phyloP scores from a whole-genome alignment of 129 eudicot species.

The Centrapalus pauciflorus region DNA sequence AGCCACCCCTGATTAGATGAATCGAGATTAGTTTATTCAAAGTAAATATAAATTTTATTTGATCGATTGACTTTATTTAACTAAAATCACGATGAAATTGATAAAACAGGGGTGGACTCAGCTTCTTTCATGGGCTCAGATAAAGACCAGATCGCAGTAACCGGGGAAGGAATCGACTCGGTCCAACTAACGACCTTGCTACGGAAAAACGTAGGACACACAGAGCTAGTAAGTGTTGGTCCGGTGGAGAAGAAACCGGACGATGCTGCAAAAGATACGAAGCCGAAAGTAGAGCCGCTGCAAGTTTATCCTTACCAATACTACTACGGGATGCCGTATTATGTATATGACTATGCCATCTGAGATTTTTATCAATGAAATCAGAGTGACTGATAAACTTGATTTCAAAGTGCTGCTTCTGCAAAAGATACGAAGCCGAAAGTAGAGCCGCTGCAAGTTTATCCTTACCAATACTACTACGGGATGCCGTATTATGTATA shows the following conservation, averaged over 20 bases:
- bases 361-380: too few species aligned
- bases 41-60: background rate
- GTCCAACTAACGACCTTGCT: constrained; percentile 20
- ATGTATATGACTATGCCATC: too few species aligned
- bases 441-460: background rate
- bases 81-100: background rate
- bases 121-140: constrained; percentile 19
- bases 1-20: too few species aligned
- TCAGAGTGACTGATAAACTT: too few species aligned
- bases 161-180: constrained; percentile 30
- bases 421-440: background rate
- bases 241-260: constrained; percentile 23
- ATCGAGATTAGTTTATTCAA: too few species aligned
- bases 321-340: background rate
- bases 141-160: constrained; percentile 33
- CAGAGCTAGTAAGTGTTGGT: constrained; percentile 29
- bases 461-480: constrained; percentile 13
- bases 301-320: background rate
- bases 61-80: background rate
- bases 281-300: background rate
- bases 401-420: too few species aligned
- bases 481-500: background rate
- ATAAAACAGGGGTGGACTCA: constrained; percentile 32
- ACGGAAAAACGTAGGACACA: constrained; percentile 21
- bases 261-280: background rate